These are phyloP conservation scores for Camelina laxa DNA, from an alignment of 345 rosid genomes.

Conservation along the genomic window DNA sequence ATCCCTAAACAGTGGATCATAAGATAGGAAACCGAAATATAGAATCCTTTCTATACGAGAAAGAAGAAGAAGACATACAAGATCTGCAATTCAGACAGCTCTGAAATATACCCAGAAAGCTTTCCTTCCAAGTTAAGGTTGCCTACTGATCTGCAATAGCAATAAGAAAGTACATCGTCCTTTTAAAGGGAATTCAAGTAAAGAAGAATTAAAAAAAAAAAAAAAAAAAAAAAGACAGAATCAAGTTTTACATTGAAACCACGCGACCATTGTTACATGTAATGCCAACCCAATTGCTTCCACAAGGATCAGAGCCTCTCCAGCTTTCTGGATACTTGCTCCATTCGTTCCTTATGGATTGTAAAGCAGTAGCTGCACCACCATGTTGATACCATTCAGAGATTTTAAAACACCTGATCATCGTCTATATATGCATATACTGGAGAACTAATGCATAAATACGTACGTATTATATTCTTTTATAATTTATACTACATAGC, in stretches of 20 bases:
- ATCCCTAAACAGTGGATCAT: too few relatives aligned
- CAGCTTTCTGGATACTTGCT: not conserved
- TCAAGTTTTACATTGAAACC: not conserved
- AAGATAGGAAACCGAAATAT: too few relatives aligned
- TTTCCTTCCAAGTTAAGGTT: constrained; percentile 55
- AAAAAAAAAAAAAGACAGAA: not conserved
- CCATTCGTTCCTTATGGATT: too few relatives aligned
- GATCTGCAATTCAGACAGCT: constrained; percentile 52
- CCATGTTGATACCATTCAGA: too few relatives aligned
- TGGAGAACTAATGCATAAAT: too few relatives aligned
- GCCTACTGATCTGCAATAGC: constrained; percentile 58
- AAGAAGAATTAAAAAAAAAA: too few relatives aligned
- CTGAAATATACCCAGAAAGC: constrained; percentile 51
- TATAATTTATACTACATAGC: too few relatives aligned
- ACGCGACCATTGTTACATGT: not conserved
- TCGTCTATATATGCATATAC: too few relatives aligned
- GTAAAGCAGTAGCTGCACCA: too few relatives aligned
- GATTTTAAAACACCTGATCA: too few relatives aligned
- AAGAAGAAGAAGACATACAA: constrained; percentile 49
- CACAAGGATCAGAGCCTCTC: constrained; percentile 14
- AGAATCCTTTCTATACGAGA: too few relatives aligned
- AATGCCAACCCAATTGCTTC: not conserved
- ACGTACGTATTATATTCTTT: too few relatives aligned
- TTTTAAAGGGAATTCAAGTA: not conserved
- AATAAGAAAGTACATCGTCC: not conserved